phyloP scores from a whole-genome alignment of 768 basidiomycete species.

The Amanita exitialis region DNA sequence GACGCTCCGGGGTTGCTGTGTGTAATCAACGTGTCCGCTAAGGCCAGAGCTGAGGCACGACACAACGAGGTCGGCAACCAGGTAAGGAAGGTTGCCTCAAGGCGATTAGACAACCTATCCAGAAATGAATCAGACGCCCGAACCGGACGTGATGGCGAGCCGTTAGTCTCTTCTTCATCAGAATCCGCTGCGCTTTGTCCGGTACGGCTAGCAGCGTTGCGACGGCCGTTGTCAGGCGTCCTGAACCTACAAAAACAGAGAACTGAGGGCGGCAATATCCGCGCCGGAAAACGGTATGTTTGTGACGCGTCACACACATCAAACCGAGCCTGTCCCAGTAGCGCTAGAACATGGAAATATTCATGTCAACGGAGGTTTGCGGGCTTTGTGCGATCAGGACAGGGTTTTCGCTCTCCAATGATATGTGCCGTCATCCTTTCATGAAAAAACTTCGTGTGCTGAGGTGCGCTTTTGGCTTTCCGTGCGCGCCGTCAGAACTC shows the following conservation, averaged over 20 bases:
- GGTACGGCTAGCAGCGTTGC: background rate
- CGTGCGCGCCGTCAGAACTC: too few species aligned
- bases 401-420: background rate
- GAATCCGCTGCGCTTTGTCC: background rate
- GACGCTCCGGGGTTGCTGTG: slow-evolving; percentile 24
- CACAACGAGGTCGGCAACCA: slow-evolving; percentile 49
- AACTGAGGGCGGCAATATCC: background rate
- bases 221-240: background rate
- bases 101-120: slow-evolving; percentile 12
- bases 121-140: slow-evolving; percentile 6
- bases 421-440: background rate
- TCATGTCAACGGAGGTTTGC: background rate
- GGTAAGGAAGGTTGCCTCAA: slow-evolving; percentile 43
- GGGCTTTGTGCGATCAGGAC: background rate
- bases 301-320: too few species aligned
- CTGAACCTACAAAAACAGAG: background rate
- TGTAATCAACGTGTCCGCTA: slow-evolving; percentile 56
- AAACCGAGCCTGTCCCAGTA: too few species aligned
- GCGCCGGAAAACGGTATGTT: background rate
- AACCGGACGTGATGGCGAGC: background rate
- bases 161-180: background rate
- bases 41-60: slow-evolving; percentile 26
- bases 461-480: background rate
- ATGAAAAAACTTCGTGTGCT: background rate
- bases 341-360: background rate